A percentile compares a stretch with the other conserved stretches of the same genome.
phyloP scores from a whole-genome alignment of 305 asterid species.

The Fraxinus sp. region DNA sequence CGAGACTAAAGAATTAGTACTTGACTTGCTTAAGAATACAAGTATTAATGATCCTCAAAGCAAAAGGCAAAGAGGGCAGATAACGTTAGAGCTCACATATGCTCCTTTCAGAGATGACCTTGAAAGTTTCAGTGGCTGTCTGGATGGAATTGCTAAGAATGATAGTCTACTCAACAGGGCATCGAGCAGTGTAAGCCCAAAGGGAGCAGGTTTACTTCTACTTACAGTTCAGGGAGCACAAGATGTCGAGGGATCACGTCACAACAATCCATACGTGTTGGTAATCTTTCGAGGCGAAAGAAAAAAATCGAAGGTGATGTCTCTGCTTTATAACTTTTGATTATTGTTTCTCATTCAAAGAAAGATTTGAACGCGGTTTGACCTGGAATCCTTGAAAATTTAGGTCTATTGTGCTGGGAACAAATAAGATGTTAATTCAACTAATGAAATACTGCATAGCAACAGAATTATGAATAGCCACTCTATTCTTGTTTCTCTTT shows the following conservation, averaged over 20 bases:
- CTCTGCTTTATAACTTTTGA: neutral
- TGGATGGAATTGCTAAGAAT: conserved; percentile 34
- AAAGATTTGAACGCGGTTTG: neutral
- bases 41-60: conserved; percentile 31
- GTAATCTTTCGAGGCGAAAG: conserved; percentile 69
- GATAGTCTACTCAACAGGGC: conserved; percentile 38
- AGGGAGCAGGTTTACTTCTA: conserved; percentile 71
- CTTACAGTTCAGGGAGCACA: conserved; percentile 73
- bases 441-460: neutral
- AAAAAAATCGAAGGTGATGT: conserved; percentile 65
- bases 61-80: conserved; percentile 67
- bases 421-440: neutral
- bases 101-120: conserved; percentile 73
- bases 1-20: conserved; percentile 54
- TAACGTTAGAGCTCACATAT: conserved; percentile 62
- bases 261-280: conserved; percentile 67
- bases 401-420: neutral
- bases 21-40: conserved; percentile 68
- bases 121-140: conserved; percentile 36
- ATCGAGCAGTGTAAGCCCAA: conserved; percentile 42
- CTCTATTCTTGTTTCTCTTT: neutral
- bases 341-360: neutral
- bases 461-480: neutral
- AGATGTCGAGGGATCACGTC: conserved; percentile 76
- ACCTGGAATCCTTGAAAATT: neutral